Evolutionary conservation across 768 basidiomycete species (phyloP).

Genomic region (Tulasnella sp.): DNA sequence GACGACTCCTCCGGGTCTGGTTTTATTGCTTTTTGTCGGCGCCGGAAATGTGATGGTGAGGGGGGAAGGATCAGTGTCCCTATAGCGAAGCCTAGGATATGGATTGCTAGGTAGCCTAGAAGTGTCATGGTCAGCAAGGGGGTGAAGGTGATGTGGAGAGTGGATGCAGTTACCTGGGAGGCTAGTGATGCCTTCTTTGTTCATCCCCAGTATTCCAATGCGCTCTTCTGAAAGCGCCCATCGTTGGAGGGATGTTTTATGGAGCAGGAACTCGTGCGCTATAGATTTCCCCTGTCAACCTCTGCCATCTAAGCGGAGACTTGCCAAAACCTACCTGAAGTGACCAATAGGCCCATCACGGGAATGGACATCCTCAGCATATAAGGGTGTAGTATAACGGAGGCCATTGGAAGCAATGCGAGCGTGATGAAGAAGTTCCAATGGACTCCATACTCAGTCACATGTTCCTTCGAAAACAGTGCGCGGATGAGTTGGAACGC

Average conservation of each 20-base stretch:
- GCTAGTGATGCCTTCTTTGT: conserved; percentile 89
- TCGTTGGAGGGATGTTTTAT: conserved; percentile 44
- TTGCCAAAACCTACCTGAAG: conserved; percentile 33
- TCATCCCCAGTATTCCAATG: conserved; percentile 55
- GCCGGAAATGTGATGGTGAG: conserved; percentile 61
- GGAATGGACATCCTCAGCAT: conserved; percentile 51
- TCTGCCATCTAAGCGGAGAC: not conserved
- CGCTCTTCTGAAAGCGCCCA: conserved; percentile 65
- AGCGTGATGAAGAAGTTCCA: conserved; percentile 99
- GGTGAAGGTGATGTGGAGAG: not conserved
- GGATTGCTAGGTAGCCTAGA: conserved; percentile 81
- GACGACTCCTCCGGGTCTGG: not conserved
- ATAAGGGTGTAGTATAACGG: conserved; percentile 61
- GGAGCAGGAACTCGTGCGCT: conserved; percentile 70
- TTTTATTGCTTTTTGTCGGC: conserved; percentile 32
- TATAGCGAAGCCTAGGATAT: conserved; percentile 72
- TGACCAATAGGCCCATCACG: conserved; percentile 53
- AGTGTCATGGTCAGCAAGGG: not conserved
- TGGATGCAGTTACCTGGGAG: conserved; percentile 46
- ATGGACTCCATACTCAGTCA: conserved; percentile 90
- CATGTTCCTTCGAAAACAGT: conserved; percentile 60
- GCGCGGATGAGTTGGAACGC: not conserved
- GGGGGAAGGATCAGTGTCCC: conserved; percentile 78
- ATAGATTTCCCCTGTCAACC: conserved; percentile 27
- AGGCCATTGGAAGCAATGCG: conserved; percentile 65